Conservation (phyloP, 371 early-diverging fungal genomes). For the Chytridium lagenaria region DNA sequence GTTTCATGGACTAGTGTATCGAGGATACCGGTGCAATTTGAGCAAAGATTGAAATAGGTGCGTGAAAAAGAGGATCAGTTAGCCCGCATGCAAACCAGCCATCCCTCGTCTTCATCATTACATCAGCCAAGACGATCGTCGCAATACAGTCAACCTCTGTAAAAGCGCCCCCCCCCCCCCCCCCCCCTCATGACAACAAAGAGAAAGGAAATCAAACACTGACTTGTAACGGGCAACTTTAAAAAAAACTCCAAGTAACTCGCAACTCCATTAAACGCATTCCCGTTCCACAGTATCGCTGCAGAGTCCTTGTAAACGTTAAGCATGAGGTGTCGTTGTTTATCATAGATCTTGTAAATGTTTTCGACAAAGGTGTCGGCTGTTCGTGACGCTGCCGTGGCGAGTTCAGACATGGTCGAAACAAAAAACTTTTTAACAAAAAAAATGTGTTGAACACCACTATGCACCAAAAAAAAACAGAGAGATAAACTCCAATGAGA, state of each 20-base stretch:
- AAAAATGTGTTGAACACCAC: no score
- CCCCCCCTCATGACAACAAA: no score
- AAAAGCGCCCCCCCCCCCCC: no score
- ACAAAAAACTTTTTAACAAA: no score
- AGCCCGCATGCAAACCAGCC: not conserved
- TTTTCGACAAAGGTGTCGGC: slow-evolving; percentile 70
- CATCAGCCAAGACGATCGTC: no score
- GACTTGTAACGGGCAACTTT: slow-evolving; percentile 62
- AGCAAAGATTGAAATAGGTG: not conserved
- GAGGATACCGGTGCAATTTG: no score
- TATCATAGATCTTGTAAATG: slow-evolving; percentile 67
- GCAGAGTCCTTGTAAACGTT: slow-evolving; percentile 71
- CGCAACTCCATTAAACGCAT: slow-evolving; percentile 54
- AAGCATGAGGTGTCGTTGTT: slow-evolving; percentile 64
- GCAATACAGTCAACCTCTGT: no score
- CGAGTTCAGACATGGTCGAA: slow-evolving; percentile 28
- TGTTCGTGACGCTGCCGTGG: slow-evolving; percentile 20
- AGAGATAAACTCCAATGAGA: no score
- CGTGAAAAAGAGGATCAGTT: not conserved
- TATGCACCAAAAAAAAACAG: no score
- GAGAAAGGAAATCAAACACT: not conserved
- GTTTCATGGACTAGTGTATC: not conserved
- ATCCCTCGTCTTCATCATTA: no score
- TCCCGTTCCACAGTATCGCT: slow-evolving; percentile 80
- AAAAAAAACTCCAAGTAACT: slow-evolving; percentile 66